These are phyloP conservation scores for Aeschynomene evenia DNA, from an alignment of 306 rosid species.

Conservation along the genomic window DNA sequence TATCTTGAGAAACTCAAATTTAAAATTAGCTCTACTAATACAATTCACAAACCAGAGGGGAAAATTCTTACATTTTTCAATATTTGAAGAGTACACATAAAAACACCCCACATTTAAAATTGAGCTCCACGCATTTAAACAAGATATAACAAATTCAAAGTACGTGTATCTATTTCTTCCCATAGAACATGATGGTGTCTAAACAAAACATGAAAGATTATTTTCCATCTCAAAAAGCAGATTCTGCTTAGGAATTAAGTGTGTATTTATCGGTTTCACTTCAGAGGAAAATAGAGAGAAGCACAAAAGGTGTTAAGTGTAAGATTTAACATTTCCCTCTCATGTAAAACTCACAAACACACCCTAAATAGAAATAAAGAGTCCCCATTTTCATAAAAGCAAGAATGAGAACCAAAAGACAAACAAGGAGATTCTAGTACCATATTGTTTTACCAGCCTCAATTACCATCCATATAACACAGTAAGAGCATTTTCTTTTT, in stretches of 20 bases:
- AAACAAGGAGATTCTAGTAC: neutral
- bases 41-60: neutral
- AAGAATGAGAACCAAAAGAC: neutral
- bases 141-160: too few relatives aligned
- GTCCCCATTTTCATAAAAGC: neutral
- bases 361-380: neutral
- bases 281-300: too few relatives aligned
- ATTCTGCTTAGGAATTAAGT: neutral
- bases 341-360: too few relatives aligned
- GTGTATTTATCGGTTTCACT: too few relatives aligned
- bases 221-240: neutral
- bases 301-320: too few relatives aligned
- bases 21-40: neutral
- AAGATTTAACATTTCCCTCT: too few relatives aligned
- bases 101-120: too few relatives aligned
- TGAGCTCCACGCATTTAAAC: too few relatives aligned
- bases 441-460: neutral
- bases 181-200: too few relatives aligned
- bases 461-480: conserved; percentile 24
- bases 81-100: too few relatives aligned
- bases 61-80: neutral
- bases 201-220: too few relatives aligned
- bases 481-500: neutral
- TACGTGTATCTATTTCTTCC: too few relatives aligned
- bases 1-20: neutral